Evolutionary conservation across 2,329 filamentous ascomycete genomes (phyloP).

Genomic region (Teratosphaeria epicoccoides): DNA sequence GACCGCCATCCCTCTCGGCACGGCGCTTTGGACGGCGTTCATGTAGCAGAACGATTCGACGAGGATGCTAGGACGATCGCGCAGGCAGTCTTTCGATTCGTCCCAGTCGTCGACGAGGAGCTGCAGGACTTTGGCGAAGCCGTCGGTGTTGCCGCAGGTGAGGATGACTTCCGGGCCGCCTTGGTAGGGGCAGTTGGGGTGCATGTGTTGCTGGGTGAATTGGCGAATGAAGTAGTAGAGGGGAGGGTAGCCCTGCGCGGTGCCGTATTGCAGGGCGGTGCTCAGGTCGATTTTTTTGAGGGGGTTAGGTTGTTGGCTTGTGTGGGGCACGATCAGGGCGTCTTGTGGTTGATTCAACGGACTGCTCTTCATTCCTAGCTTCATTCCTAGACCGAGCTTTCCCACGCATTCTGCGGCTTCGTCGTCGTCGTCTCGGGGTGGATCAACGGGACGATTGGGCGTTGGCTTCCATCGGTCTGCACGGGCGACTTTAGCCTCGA

Average conservation of each 20-base stretch:
- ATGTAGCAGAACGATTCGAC: conserved; percentile 74
- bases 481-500: conserved; percentile 69
- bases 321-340: conserved; percentile 59
- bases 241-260: conserved; percentile 69
- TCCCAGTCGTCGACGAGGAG: conserved; percentile 68
- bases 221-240: conserved; percentile 67
- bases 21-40: conserved; percentile 58
- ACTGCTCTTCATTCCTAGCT: conserved; percentile 18
- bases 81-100: conserved; percentile 53
- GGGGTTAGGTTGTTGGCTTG: conserved; percentile 47
- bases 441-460: conserved; percentile 49
- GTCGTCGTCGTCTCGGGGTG: conserved; percentile 30
- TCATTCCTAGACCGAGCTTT: conserved; percentile 12
- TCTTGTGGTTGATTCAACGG: conserved; percentile 26
- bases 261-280: conserved; percentile 78
- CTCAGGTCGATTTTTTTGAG: conserved; percentile 66
- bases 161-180: conserved; percentile 67
- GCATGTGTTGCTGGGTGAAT: conserved; percentile 64
- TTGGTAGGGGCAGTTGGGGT: conserved; percentile 70
- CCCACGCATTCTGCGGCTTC: conserved; percentile 3
- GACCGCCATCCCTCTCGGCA: conserved; percentile 60
- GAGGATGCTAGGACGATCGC: conserved; percentile 64
- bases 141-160: conserved; percentile 76
- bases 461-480: conserved; percentile 65
- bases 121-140: conserved; percentile 66